A percentile compares a stretch with the other conserved stretches of the same genome.
Conservation (phyloP, 257 asterid species). For the Fraxinus anomala region DNA sequence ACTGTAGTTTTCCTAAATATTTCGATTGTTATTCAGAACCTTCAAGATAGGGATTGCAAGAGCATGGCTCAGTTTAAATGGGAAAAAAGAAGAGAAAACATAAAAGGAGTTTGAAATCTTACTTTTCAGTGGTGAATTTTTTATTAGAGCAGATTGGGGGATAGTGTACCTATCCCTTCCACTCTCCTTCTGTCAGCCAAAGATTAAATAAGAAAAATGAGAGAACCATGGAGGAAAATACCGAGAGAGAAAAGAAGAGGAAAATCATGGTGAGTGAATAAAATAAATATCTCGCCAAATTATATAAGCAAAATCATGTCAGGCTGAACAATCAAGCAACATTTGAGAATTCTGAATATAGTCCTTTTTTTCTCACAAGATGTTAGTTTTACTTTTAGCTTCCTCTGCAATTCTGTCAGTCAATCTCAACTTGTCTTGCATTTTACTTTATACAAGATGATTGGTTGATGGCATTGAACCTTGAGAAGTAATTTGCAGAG, state of each 20-base stretch:
- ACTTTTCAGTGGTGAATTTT: neutral
- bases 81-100: neutral
- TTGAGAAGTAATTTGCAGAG: no score
- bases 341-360: neutral
- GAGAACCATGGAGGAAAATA: no score
- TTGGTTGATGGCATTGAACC: no score
- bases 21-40: no score
- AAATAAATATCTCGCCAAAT: no score
- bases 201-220: no score
- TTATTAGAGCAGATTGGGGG: neutral
- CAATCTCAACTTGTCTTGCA: neutral
- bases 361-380: neutral
- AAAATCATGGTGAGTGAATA: no score
- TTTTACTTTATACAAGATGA: no score
- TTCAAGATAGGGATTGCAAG: neutral
- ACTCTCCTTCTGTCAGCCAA: neutral
- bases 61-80: neutral
- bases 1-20: neutral
- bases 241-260: no score
- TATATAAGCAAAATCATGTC: neutral
- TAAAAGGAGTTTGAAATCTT: neutral
- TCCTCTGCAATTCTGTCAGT: neutral
- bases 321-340: neutral
- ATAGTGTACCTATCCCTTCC: neutral
- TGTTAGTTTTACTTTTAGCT: neutral